Evolutionary conservation across 2,329 filamentous ascomycete genomes (phyloP).

Genomic region (Aspergillaceae sp.): DNA sequence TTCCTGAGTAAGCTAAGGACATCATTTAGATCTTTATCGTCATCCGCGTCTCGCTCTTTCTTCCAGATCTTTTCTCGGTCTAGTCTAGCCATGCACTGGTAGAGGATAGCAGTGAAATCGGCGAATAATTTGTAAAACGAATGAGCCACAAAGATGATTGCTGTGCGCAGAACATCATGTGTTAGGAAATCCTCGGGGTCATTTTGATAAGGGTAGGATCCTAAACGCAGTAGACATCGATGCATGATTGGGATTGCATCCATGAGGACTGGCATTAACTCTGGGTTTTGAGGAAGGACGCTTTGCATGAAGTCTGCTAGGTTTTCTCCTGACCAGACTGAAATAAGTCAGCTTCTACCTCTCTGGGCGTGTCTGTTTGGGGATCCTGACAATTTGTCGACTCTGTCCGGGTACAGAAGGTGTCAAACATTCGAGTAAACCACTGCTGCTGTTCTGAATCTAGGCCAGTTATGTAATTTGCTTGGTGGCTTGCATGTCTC

Average conservation of each 20-base stretch:
- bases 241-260: constrained; percentile 1
- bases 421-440: background rate
- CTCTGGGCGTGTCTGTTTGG: background rate
- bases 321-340: background rate
- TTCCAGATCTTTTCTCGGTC: background rate
- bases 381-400: background rate
- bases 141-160: background rate
- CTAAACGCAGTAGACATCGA: background rate
- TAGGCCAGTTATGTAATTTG: background rate
- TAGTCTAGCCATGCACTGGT: background rate
- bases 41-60: background rate
- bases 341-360: background rate
- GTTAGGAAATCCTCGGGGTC: background rate
- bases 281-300: background rate
- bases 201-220: constrained; percentile 1
- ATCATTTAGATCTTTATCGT: background rate
- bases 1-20: background rate
- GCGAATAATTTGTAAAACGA: background rate
- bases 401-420: background rate
- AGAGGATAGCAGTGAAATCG: background rate
- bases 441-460: background rate
- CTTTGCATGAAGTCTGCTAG: background rate
- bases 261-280: background rate
- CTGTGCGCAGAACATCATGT: background rate
- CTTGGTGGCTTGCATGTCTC: background rate